Evolutionary conservation across 2,329 filamentous ascomycete genomes (phyloP).

Genomic region (Pseudogymnoascus sp.): DNA sequence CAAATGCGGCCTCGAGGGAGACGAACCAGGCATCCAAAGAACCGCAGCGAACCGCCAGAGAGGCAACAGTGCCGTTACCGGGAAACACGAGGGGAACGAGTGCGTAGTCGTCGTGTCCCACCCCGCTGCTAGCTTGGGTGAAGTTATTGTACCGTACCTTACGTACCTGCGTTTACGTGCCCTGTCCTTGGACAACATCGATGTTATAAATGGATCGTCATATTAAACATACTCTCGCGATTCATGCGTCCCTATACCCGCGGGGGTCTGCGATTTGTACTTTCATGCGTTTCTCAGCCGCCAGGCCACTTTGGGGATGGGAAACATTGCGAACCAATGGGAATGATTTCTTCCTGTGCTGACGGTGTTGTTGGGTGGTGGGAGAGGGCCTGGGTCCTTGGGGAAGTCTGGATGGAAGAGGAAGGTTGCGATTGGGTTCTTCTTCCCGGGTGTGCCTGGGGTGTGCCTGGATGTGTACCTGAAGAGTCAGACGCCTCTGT

Average conservation of each 20-base stretch:
- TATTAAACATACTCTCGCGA: constrained; percentile 5
- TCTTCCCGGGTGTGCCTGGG: background rate
- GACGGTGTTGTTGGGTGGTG: background rate
- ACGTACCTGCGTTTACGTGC: constrained; percentile 2
- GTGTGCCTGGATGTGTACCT: background rate
- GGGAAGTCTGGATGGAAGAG: background rate
- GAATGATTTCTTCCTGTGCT: background rate
- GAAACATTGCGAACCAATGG: background rate
- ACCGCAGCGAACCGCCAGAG: background rate
- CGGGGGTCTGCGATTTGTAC: background rate
- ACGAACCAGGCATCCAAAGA: constrained; percentile 1
- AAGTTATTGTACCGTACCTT: constrained; percentile 6
- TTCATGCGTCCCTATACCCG: background rate
- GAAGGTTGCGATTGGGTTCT: background rate
- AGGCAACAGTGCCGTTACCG: background rate
- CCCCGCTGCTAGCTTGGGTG: background rate
- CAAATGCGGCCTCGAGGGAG: background rate
- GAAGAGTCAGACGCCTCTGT: background rate
- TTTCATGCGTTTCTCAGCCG: constrained; percentile 3
- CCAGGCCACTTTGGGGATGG: background rate
- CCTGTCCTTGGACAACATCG: constrained; percentile 3
- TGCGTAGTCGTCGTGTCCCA: background rate
- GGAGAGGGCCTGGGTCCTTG: background rate
- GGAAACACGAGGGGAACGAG: background rate
- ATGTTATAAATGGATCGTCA: constrained; percentile 6